Evolutionary conservation across 129 eudicot genomes (phyloP).

Genomic region (Helianthus tuberosus): DNA sequence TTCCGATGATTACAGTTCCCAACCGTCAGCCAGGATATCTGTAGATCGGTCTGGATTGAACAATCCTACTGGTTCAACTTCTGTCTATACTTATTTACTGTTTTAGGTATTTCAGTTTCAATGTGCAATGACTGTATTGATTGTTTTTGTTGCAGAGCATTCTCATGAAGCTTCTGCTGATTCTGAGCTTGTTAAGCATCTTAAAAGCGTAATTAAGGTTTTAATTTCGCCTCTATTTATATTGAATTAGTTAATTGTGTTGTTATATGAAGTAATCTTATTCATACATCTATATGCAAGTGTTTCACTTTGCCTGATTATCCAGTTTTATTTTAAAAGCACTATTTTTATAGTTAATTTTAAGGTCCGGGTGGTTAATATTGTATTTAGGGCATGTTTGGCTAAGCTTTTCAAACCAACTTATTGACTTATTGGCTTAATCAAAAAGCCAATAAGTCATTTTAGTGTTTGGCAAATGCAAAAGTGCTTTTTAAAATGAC

Average conservation of each 20-base stretch:
- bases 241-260: constrained; percentile 1
- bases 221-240: not conserved
- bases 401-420: too few relatives aligned
- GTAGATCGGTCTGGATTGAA: constrained; percentile 74
- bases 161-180: constrained; percentile 69
- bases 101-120: not conserved
- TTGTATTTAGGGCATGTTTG: too few relatives aligned
- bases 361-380: too few relatives aligned
- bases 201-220: constrained; percentile 89
- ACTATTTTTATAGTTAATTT: too few relatives aligned
- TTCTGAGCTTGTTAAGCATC: constrained; percentile 92
- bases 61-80: constrained; percentile 54
- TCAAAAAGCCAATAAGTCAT: too few relatives aligned
- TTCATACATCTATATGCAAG: too few relatives aligned
- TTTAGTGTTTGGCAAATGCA: too few relatives aligned
- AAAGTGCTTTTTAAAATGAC: too few relatives aligned
- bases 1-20: constrained; percentile 31
- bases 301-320: too few relatives aligned
- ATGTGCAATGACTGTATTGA: not conserved
- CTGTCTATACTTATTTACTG: not conserved
- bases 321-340: too few relatives aligned
- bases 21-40: constrained; percentile 59
- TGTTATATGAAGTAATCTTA: too few relatives aligned
- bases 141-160: constrained; percentile 66
- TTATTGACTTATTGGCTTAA: too few relatives aligned